Evolutionary conservation across 208 protist species (phyloP).

Genomic region (Leishmania tropica): DNA sequence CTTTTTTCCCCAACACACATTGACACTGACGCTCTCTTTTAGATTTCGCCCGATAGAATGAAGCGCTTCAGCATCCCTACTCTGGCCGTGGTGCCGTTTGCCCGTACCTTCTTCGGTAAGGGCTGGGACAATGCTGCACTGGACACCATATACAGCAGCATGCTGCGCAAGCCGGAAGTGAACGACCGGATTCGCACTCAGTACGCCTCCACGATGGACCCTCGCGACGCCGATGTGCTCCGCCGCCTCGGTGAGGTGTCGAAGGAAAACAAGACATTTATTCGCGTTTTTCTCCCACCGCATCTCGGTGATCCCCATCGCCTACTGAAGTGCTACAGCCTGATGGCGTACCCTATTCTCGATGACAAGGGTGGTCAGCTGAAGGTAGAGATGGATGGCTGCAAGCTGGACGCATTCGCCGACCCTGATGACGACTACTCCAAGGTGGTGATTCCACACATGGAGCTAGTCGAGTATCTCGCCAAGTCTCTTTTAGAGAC

Average conservation of each 20-base stretch:
- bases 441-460: slow-evolving; percentile 90
- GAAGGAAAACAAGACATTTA: slow-evolving; percentile 89
- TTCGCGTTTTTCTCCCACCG: slow-evolving; percentile 85
- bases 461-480: slow-evolving; percentile 87
- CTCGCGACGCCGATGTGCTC: slow-evolving; percentile 82
- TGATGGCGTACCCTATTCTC: slow-evolving; percentile 91
- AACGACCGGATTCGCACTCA: slow-evolving; percentile 83
- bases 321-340: slow-evolving; percentile 88
- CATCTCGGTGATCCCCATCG: slow-evolving; percentile 90
- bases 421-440: slow-evolving; percentile 92
- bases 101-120: slow-evolving; percentile 90
- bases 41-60: slow-evolving; percentile 49
- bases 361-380: slow-evolving; percentile 89
- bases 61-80: slow-evolving; percentile 74
- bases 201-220: slow-evolving; percentile 88
- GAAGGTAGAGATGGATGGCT: slow-evolving; percentile 86
- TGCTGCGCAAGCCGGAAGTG: slow-evolving; percentile 89
- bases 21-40: neutral
- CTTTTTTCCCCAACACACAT: slow-evolving; percentile 8
- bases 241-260: slow-evolving; percentile 77
- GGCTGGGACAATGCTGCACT: slow-evolving; percentile 90
- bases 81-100: slow-evolving; percentile 39
- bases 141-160: slow-evolving; percentile 83
- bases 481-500: slow-evolving; percentile 87
- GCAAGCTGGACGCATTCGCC: slow-evolving; percentile 85